These are phyloP conservation scores for Quercus wislizeni DNA, from an alignment of 306 rosid species.

Conservation along the genomic window DNA sequence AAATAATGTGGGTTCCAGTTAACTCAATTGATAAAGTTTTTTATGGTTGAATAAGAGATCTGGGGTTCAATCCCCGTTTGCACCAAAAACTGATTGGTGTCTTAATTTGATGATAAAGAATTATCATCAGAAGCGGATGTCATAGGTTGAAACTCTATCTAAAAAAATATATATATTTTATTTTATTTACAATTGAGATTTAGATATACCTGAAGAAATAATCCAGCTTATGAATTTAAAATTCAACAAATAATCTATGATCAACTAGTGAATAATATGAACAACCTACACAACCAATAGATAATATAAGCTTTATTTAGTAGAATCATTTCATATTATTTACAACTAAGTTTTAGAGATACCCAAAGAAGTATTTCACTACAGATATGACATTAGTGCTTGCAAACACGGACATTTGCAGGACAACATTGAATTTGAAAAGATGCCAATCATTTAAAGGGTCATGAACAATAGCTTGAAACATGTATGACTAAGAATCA, in stretches of 20 bases:
- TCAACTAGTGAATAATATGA: slow-evolving; percentile 40
- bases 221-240: slow-evolving; percentile 75
- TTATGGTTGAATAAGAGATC: no score
- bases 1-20: no score
- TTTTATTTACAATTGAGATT: no score
- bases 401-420: slow-evolving; percentile 77
- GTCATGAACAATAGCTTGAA: slow-evolving; percentile 96
- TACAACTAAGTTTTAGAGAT: slow-evolving; percentile 14
- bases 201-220: no score
- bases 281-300: no score
- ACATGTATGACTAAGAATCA: slow-evolving; percentile 8
- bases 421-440: slow-evolving; percentile 93
- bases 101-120: no score
- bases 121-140: no score
- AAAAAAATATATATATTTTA: no score
- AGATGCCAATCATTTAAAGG: slow-evolving; percentile 99
- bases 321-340: slow-evolving; percentile 15
- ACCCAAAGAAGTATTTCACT: slow-evolving; percentile 93
- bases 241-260: slow-evolving; percentile 78
- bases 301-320: slow-evolving; percentile 24
- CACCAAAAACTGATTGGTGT: no score
- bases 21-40: no score
- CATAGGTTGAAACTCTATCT: no score
- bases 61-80: no score
- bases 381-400: slow-evolving; percentile 63